These are phyloP conservation scores for Botrytis fragariae DNA, from an alignment of 2,329 filamentous ascomycete genomes.

Conservation along the genomic window DNA sequence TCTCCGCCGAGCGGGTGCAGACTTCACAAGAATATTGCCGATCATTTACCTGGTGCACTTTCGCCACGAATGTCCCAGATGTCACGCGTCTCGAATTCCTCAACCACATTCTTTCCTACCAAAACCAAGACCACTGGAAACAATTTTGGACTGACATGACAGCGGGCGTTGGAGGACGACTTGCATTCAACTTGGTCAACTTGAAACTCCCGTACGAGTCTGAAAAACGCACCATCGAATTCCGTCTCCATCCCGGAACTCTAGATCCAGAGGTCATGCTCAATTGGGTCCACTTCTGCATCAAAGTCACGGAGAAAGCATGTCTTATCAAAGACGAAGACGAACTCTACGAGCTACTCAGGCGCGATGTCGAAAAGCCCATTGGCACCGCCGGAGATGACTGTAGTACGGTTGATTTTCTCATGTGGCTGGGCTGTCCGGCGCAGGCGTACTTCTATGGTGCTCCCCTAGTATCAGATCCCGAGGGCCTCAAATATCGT, in stretches of 20 bases:
- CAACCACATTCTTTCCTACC: not conserved
- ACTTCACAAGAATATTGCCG: not conserved
- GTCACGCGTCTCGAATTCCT: not conserved
- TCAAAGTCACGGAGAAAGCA: constrained; percentile 23
- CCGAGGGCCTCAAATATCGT: not conserved
- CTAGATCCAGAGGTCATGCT: constrained; percentile 24
- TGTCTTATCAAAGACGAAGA: not conserved
- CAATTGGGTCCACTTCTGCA: constrained; percentile 26
- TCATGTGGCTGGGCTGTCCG: constrained; percentile 10
- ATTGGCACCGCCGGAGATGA: not conserved
- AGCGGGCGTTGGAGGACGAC: accelerated
- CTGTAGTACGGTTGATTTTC: not conserved
- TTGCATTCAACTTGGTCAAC: not conserved
- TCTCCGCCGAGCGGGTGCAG: not conserved
- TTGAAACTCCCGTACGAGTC: not conserved
- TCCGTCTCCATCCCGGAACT: constrained; percentile 32
- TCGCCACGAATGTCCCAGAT: not conserved
- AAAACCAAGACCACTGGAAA: not conserved
- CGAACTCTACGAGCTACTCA: not conserved
- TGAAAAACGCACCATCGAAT: constrained; percentile 30
- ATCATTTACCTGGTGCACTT: not conserved
- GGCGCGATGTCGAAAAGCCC: not conserved
- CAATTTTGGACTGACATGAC: not conserved
- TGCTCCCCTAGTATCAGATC: not conserved
- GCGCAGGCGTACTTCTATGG: not conserved